Evolutionary conservation across 1,284 basidiomycete genomes (phyloP).

Genomic region (Testicularia cyperi): DNA sequence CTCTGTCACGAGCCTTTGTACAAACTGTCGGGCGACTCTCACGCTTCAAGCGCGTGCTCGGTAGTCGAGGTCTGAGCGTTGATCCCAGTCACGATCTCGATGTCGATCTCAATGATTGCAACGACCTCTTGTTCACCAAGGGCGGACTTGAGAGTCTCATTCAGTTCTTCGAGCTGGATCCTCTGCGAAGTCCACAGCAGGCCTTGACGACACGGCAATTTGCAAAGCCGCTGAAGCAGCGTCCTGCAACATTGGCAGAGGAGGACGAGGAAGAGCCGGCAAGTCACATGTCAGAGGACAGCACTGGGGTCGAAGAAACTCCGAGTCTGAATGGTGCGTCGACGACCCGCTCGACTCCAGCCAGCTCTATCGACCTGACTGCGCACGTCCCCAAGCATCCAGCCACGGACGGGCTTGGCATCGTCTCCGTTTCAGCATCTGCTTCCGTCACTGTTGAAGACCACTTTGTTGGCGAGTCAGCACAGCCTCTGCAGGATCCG

Average conservation of each 20-base stretch:
- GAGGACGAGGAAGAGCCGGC: constrained; percentile 28
- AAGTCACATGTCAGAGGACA: constrained; percentile 27
- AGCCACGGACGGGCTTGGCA: constrained; percentile 26
- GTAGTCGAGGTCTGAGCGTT: constrained; percentile 13
- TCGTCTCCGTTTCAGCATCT: background rate
- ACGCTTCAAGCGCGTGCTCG: constrained; percentile 74
- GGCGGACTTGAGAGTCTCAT: constrained; percentile 47
- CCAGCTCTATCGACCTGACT: constrained; percentile 42
- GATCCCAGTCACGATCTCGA: constrained; percentile 30
- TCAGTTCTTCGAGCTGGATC: constrained; percentile 36
- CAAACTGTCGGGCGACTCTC: constrained; percentile 78
- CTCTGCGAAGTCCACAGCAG: background rate
- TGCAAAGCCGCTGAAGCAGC: background rate
- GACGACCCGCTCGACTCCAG: constrained; percentile 38
- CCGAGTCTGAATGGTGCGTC: constrained; percentile 44
- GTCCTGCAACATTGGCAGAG: background rate
- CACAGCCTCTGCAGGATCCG: constrained; percentile 1
- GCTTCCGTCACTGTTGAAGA: background rate
- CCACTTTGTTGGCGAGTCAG: too few species aligned
- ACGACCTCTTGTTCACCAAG: constrained; percentile 44
- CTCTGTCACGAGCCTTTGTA: constrained; percentile 73
- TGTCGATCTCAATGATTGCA: constrained; percentile 61
- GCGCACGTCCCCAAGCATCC: constrained; percentile 7
- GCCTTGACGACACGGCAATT: too few species aligned
- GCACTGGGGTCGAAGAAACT: constrained; percentile 40